A percentile compares a stretch with the other conserved stretches of the same genome.
These are phyloP conservation scores for Skeletonema potamos DNA, from an alignment of 108 stramenopile genomes.

Conservation along the genomic window DNA sequence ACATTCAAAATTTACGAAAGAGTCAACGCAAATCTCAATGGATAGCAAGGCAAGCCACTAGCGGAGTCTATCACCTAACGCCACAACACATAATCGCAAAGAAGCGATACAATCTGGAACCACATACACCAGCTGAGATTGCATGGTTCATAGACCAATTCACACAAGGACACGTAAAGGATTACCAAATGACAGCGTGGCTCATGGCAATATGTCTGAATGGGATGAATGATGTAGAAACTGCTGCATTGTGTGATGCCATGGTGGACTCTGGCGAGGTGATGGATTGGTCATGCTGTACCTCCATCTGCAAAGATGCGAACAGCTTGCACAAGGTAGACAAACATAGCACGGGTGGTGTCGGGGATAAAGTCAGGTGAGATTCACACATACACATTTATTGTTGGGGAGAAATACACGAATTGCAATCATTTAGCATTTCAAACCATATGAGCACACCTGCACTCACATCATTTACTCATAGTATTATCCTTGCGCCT, in stretches of 20 bases:
- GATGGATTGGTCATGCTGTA: slow-evolving; percentile 51
- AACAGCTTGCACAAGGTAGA: slow-evolving; percentile 47
- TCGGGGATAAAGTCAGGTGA: slow-evolving; percentile 89
- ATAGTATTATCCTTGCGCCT: slow-evolving; percentile 73
- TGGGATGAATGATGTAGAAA: slow-evolving; percentile 70
- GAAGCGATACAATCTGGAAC: slow-evolving; percentile 44
- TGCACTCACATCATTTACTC: too few relatives aligned
- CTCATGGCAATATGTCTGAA: slow-evolving; percentile 85
- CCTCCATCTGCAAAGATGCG: background rate
- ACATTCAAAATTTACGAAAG: background rate
- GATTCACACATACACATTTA: too few relatives aligned
- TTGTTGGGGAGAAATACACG: too few relatives aligned
- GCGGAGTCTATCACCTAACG: slow-evolving; percentile 13
- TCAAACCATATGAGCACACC: too few relatives aligned
- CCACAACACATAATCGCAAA: slow-evolving; percentile 22
- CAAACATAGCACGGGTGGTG: slow-evolving; percentile 85
- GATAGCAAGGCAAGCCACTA: too few relatives aligned
- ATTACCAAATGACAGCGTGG: slow-evolving; percentile 90
- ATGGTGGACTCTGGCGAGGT: slow-evolving; percentile 72
- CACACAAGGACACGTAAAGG: slow-evolving; percentile 54
- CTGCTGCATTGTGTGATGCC: slow-evolving; percentile 63
- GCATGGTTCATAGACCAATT: slow-evolving; percentile 51
- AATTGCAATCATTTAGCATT: too few relatives aligned
- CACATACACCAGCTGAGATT: slow-evolving; percentile 61
- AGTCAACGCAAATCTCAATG: background rate